Evolutionary conservation across 306 rosid genomes (phyloP), one percentile per base, ranked within the genome.

Genomic region (Cucurbita ficifolia): DNA sequence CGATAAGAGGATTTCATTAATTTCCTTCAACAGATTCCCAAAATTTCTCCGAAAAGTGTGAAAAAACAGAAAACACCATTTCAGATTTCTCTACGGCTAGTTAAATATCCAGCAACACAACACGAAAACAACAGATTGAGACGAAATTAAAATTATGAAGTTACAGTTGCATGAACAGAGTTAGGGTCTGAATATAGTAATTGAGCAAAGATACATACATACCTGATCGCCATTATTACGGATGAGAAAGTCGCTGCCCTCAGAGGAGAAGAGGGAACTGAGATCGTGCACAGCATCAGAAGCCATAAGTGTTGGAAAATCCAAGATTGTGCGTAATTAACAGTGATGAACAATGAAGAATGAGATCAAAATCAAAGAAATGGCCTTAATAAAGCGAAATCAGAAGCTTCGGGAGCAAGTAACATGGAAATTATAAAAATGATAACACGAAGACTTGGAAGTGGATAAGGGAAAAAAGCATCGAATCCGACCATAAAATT

Each of bases 151-250:
- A 29, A 11, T 6, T 58, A 19, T 5, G 36, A 21, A 57, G n/a
- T 57, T 56, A 8, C 0, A 54, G 29, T 54, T 19, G 19, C 54
- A 54, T 13, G 33, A 29, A 29, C 33, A 29, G 29, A 24, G 33
- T 29, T 29, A 29, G 33, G 3, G 33, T 29, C 33, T 2, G 33
- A 29, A 29, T 29, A 29, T 29, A 29, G 6, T 0, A 14, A 33
- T 33, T 12, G 43, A 12, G 3, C 14, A 10, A 61, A 36, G 2
- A 75, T 33, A 29, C 33, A 29, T 45, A 61, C 43, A 24, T 63
- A 91, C 95, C 90, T 82, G 88, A 79, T 87, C 89, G n/a, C 76
- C 89, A 29, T 82, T 88, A 86, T 82, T 87, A 9, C 85, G 81
- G 36, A 86, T 48, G 9, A 92, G 89, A 70, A 79, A 87, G 78